phyloP scores from a whole-genome alignment of 2,329 filamentous ascomycete species.

The Torrubiella hemipterigena region DNA sequence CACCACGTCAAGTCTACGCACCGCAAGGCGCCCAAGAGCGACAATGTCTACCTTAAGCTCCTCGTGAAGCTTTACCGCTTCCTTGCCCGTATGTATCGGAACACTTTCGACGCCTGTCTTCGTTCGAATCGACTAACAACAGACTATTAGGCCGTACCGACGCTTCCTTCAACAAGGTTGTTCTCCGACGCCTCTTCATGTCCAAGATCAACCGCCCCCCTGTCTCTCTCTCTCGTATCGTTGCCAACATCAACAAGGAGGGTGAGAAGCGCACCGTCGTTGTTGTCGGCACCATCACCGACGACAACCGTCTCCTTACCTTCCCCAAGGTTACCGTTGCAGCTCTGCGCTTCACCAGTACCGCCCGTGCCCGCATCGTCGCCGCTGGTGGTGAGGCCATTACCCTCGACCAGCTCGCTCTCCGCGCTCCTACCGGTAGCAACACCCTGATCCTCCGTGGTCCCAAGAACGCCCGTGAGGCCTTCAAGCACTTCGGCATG shows the following conservation, averaged over 20 bases:
- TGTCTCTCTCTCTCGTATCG: constrained; percentile 87
- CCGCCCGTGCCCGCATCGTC: constrained; percentile 83
- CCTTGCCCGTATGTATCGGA: constrained; percentile 65
- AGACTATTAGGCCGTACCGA: constrained; percentile 70
- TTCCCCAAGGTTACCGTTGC: constrained; percentile 90
- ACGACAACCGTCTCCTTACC: constrained; percentile 87
- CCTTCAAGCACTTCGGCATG: constrained; percentile 98
- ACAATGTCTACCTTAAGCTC: constrained; percentile 95
- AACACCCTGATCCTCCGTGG: constrained; percentile 97
- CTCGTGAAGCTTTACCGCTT: constrained; percentile 98
- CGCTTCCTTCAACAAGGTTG: constrained; percentile 95
- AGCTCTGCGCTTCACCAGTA: constrained; percentile 92
- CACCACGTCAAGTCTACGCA: constrained; percentile 63
- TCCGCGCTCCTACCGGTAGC: constrained; percentile 86
- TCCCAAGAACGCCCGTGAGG: constrained; percentile 96
- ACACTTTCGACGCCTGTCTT: background rate
- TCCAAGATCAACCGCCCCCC: constrained; percentile 96
- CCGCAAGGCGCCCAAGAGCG: constrained; percentile 93
- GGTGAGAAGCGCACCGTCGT: constrained; percentile 78
- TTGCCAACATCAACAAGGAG: constrained; percentile 52
- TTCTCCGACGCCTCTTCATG: constrained; percentile 96
- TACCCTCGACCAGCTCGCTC: constrained; percentile 94
- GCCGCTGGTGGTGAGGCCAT: constrained; percentile 91
- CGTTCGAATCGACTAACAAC: constrained; percentile 2
- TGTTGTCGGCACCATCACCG: constrained; percentile 88